Evolutionary conservation across 225 moss, liverwort and hornwort species (phyloP).

Genomic region (Polytrichum formosum): DNA sequence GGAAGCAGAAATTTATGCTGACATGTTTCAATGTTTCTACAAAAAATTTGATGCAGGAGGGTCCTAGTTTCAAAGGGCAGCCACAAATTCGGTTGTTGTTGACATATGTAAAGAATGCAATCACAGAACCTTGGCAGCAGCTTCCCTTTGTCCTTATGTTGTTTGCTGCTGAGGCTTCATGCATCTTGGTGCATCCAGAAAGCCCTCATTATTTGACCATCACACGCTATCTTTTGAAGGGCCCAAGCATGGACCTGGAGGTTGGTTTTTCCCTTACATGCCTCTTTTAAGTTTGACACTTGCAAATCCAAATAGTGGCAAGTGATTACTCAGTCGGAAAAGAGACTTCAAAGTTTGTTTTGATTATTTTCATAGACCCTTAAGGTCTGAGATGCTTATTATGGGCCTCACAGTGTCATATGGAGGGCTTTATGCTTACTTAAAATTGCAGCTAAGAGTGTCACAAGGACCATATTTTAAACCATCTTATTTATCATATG

Average conservation of each 20-base stretch:
- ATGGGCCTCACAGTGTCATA: too few species aligned
- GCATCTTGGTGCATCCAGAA: slow-evolving; percentile 97
- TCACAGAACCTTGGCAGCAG: slow-evolving; percentile 86
- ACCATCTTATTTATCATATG: too few species aligned
- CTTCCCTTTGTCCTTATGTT: slow-evolving; percentile 75
- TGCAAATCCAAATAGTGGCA: too few species aligned
- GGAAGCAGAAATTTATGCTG: not conserved
- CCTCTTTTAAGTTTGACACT: too few species aligned
- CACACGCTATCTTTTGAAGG: slow-evolving; percentile 79
- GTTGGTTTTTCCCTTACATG: slow-evolving; percentile 20
- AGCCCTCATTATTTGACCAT: slow-evolving; percentile 72
- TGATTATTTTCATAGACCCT: too few species aligned
- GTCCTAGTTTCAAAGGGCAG: slow-evolving; percentile 79
- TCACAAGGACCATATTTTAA: too few species aligned
- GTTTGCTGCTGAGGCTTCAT: slow-evolving; percentile 95
- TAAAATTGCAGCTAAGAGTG: too few species aligned
- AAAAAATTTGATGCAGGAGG: slow-evolving; percentile 45
- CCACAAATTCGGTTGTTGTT: slow-evolving; percentile 81
- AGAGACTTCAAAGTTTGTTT: too few species aligned
- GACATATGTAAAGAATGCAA: slow-evolving; percentile 85
- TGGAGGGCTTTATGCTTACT: too few species aligned
- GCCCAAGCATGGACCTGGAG: slow-evolving; percentile 91
- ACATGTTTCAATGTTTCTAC: slow-evolving; percentile 8
- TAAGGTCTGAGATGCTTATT: too few species aligned
- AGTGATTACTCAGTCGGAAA: too few species aligned